A percentile compares a stretch with the other conserved stretches of the same genome.
These are phyloP conservation scores for Crassisporium funariophilum DNA, from an alignment of 768 basidiomycete species.

Conservation along the genomic window DNA sequence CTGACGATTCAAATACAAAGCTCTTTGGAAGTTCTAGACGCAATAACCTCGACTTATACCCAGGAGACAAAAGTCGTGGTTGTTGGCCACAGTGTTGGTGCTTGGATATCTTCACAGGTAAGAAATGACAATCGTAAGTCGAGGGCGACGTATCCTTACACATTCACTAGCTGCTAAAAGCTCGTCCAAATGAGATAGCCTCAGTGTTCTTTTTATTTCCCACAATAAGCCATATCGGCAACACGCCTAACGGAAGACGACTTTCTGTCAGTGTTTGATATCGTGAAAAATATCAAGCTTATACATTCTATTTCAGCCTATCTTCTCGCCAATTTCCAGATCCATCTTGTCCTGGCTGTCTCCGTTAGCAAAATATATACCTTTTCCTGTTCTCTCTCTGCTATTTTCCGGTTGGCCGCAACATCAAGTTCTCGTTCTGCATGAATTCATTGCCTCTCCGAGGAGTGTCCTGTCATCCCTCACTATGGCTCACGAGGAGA, in stretches of 20 bases:
- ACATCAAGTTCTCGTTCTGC: slow-evolving; percentile 46
- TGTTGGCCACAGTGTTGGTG: slow-evolving; percentile 71
- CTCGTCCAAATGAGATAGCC: slow-evolving; percentile 36
- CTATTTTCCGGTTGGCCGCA: slow-evolving; percentile 55
- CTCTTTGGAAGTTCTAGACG: slow-evolving; percentile 56
- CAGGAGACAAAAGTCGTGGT: slow-evolving; percentile 44
- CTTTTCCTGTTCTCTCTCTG: slow-evolving; percentile 37
- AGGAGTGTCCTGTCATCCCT: slow-evolving; percentile 53
- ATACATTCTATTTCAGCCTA: slow-evolving; percentile 33
- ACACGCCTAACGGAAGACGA: slow-evolving; percentile 62
- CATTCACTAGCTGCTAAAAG: slow-evolving; percentile 59
- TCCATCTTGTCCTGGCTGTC: slow-evolving; percentile 46
- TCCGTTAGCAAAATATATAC: slow-evolving; percentile 41
- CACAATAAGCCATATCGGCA: slow-evolving; percentile 61
- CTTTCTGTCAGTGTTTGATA: slow-evolving; percentile 50
- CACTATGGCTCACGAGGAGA: slow-evolving; percentile 69
- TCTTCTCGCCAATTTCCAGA: slow-evolving; percentile 51
- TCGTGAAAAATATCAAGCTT: background rate
- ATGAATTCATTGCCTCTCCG: slow-evolving; percentile 52
- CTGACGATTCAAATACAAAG: slow-evolving; percentile 56
- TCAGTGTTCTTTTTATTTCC: slow-evolving; percentile 70
- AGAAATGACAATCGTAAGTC: slow-evolving; percentile 23
- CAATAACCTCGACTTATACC: slow-evolving; percentile 34
- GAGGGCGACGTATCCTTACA: background rate
- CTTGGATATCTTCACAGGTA: slow-evolving; percentile 69